Percentiles rank a stretch among this genome's conserved stretches.
Conservation (phyloP, 495 filamentous ascomycete genomes). For the Podospora anserina region DNA sequence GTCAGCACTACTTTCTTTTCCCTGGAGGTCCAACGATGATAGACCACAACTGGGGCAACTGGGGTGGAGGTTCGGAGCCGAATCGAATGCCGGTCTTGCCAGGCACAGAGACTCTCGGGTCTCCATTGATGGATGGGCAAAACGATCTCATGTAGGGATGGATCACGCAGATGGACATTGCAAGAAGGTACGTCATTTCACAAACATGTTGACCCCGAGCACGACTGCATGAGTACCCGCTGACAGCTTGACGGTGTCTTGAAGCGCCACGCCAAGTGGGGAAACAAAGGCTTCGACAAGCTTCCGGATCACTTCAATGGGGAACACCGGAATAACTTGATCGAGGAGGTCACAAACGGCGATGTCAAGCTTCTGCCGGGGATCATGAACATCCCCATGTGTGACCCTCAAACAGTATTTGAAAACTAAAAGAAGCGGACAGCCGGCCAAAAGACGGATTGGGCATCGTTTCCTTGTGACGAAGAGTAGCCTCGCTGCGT, state of each 20-base stretch:
- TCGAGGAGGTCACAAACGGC: neutral
- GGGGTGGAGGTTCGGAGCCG: no score
- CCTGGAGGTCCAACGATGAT: no score
- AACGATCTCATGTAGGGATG: neutral
- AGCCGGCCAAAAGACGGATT: neutral
- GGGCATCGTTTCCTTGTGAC: neutral
- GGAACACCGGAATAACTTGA: neutral
- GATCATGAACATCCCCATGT: neutral
- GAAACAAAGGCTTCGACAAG: neutral
- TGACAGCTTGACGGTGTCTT: neutral
- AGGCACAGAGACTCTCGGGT: no score
- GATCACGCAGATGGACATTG: neutral
- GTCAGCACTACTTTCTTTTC: no score
- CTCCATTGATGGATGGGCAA: neutral
- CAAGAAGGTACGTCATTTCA: neutral
- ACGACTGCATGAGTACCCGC: no score
- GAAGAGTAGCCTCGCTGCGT: neutral
- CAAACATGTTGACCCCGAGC: no score
- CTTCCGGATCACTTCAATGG: neutral
- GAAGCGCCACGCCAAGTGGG: neutral
- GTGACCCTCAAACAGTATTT: neutral
- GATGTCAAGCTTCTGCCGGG: neutral
- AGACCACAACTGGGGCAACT: no score
- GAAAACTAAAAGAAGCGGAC: neutral
- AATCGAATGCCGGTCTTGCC: no score